Base-by-base conservation (phyloP, 1,139 yeast species). In the Yamadazyma dushanensis region DNA sequence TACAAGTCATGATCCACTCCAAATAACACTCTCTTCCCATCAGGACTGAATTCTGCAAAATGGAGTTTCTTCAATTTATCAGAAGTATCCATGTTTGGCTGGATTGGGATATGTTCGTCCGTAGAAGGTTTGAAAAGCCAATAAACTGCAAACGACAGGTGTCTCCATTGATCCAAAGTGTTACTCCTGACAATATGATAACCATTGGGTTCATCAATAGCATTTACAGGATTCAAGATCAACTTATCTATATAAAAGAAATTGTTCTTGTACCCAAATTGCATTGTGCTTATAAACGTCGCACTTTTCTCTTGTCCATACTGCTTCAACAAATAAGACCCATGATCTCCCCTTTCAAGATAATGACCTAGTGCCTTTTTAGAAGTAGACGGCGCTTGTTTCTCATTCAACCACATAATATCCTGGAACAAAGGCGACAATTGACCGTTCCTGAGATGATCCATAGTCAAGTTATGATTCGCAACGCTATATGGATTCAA, bases 1-100 rank as follows among this genome's bases (percentile, higher is more conserved):
- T 52, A 70, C 7, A 70, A 54, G 43, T 70, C 58, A 47, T 70
- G 67, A 29, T 66, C 56, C 40, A 47, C 53, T 5, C 68, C 66
- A 44, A 63, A 69, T 1, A 67, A 54, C 9, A 70, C 46, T 19
- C 52, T 48, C 10, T 55, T 48, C 3, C 74, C 72, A 26, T 55
- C 50, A 1, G 75, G 74, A n/a, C 71, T 59, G 39, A 68, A 70
- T 26, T 60, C 55, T 2, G 66, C 75, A 48, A 64, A 70, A 37
- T 69, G 73, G n/a, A 70, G 51, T 38, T 63, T 64, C 9, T 43
- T 43, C 15, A 61, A 45, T 8, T 20, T 16, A 13, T 35, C 31
- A n/a, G n/a, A n/a, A n/a, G n/a, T n/a, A n/a, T n/a, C n/a, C n/a
- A n/a, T n/a, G n/a, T n/a, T n/a, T 2, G 63, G 61, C 38, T 59